These are phyloP conservation scores for Xylaria grammica DNA, from an alignment of 495 filamentous ascomycete species.

Conservation along the genomic window DNA sequence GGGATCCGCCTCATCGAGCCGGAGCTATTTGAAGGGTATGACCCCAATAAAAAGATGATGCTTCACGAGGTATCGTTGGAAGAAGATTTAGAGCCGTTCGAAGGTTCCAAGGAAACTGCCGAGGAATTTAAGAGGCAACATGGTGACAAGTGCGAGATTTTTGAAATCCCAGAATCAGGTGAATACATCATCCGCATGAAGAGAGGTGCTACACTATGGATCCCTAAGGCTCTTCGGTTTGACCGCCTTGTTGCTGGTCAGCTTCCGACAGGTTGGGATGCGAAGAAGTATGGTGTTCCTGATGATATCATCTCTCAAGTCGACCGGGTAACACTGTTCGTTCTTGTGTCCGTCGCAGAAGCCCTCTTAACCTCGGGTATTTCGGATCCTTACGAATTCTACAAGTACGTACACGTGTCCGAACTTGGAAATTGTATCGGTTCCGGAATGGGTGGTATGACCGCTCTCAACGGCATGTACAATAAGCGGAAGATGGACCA, in stretches of 20 bases:
- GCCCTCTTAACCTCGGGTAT: slow-evolving; percentile 90
- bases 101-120: slow-evolving; percentile 94
- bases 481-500: slow-evolving; percentile 96
- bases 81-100: slow-evolving; percentile 95
- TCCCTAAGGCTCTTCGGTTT: slow-evolving; percentile 96
- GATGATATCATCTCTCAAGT: slow-evolving; percentile 98
- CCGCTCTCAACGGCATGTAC: slow-evolving; percentile 95
- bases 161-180: slow-evolving; percentile 91
- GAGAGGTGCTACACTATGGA: slow-evolving; percentile 91
- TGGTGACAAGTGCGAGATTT: slow-evolving; percentile 95
- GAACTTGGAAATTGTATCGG: slow-evolving; percentile 98
- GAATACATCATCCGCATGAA: slow-evolving; percentile 92
- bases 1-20: slow-evolving; percentile 98
- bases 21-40: slow-evolving; percentile 95
- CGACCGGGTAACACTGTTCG: slow-evolving; percentile 92
- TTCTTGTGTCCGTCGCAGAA: slow-evolving; percentile 92
- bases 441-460: slow-evolving; percentile 94
- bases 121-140: slow-evolving; percentile 97
- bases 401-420: slow-evolving; percentile 98
- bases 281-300: slow-evolving; percentile 90
- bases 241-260: slow-evolving; percentile 97
- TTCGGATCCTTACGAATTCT: slow-evolving; percentile 99
- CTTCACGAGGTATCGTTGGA: slow-evolving; percentile 97
- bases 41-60: slow-evolving; percentile 97
- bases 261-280: slow-evolving; percentile 96